Evolutionary conservation across 768 basidiomycete species (phyloP), one percentile per base, ranked within the genome.

Genomic region (Russula brevipes): DNA sequence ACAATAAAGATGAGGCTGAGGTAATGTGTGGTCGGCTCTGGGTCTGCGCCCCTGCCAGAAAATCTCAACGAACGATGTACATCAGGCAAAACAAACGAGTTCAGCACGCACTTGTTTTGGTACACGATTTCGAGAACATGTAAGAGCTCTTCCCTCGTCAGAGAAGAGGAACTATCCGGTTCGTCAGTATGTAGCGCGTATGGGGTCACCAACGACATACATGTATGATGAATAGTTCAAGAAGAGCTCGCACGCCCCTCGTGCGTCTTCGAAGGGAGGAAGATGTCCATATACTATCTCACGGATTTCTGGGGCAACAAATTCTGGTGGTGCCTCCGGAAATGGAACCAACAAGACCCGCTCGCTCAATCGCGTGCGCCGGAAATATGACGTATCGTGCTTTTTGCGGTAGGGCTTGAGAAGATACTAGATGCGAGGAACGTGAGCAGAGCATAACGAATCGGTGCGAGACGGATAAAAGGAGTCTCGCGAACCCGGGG

Each of bases 1-100:
- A 89, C 72, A 47, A 81, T 79, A 70, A 85, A 88, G 19, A 91
- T 76, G 33, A 90, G 77, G 0, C 87, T 78, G 16, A 89, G 74
- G 1, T 80, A 73, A 61, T 88, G 84, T n/a, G 80, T 73, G n/a
- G 72, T 73, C 8, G 76, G 70, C 7, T 69, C 69, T 44, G 67
- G 68, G 50, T 78, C 77, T 12, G 76, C 77, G 4, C 75, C 76
- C 14, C 80, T 80, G 60, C 35, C n/a, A 41, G 5, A 54, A n/a
- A 55, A 3, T 5, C 1, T 50, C 49, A 54, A 58, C 16, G 17
- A 36, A 17, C 31, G 49, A 39, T 46, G 41, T 6, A 50, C 50
- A 63, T 49, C 42, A 24, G 31, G 30, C 33, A 17, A 42, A 9
- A 42, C 14, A 9, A 16, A 42, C 9, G 47, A 17, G 19, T 8